These are phyloP conservation scores for Inonotus hispidus DNA, from an alignment of 1,284 basidiomycete species.

Conservation along the genomic window DNA sequence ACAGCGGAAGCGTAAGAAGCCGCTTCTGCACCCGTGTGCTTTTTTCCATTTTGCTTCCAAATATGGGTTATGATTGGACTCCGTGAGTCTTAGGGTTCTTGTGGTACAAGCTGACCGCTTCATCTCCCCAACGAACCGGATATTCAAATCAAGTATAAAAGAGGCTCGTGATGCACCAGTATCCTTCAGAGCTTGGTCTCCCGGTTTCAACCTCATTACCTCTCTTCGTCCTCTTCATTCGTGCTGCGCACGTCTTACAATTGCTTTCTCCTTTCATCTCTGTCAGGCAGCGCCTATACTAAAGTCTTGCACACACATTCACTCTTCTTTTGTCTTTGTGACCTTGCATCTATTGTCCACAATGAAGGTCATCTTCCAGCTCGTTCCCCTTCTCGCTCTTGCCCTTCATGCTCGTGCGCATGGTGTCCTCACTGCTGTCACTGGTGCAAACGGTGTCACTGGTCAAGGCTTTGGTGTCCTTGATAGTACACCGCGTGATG, in stretches of 20 bases:
- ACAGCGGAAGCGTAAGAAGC: neutral
- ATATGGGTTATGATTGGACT: neutral
- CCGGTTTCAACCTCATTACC: neutral
- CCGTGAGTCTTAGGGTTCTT: neutral
- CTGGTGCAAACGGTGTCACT: slow-evolving; percentile 23
- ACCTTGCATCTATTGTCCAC: neutral
- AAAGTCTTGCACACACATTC: neutral
- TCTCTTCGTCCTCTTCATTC: neutral
- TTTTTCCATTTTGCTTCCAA: neutral
- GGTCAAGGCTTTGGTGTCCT: slow-evolving; percentile 22
- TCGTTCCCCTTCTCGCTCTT: slow-evolving; percentile 9
- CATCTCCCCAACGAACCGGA: neutral
- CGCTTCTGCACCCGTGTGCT: slow-evolving; percentile 5
- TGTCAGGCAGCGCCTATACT: neutral
- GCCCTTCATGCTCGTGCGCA: slow-evolving; percentile 17
- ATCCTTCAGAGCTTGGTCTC: slow-evolving; percentile 1
- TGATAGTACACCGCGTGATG: slow-evolving; percentile 23
- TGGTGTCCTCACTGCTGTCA: slow-evolving; percentile 20
- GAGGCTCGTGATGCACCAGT: neutral
- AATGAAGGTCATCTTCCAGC: neutral
- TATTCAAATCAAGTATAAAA: neutral
- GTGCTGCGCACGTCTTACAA: slow-evolving; percentile 13
- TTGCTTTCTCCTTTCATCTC: neutral
- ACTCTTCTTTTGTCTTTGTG: neutral
- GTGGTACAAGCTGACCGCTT: neutral